These are phyloP conservation scores for Aspergillus egyptiacus DNA, from an alignment of 495 filamentous ascomycete genomes.

Conservation along the genomic window DNA sequence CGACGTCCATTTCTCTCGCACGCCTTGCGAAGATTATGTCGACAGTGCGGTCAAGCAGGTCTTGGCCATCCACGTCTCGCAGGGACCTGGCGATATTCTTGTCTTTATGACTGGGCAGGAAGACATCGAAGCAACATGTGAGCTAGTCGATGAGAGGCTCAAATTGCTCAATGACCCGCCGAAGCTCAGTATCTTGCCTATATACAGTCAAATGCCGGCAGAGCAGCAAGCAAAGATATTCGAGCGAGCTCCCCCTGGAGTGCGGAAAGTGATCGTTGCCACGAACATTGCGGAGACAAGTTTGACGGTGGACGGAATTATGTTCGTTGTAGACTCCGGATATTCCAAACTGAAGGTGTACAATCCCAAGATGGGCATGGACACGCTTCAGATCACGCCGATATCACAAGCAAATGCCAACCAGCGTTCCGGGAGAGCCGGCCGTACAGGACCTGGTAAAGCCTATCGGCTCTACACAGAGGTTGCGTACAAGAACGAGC, in stretches of 20 bases:
- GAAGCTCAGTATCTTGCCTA: conserved; percentile 89
- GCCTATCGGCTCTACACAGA: conserved; percentile 94
- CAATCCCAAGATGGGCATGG: conserved; percentile 98
- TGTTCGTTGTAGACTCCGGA: conserved; percentile 96
- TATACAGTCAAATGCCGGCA: conserved; percentile 99
- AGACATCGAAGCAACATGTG: conserved; percentile 96
- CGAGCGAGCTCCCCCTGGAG: conserved; percentile 80
- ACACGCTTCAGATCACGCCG: conserved; percentile 95
- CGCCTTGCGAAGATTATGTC: conserved; percentile 96
- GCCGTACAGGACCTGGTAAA: conserved; percentile 92
- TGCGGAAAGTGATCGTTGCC: conserved; percentile 95
- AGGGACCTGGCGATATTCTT: conserved; percentile 86
- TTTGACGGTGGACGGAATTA: conserved; percentile 97
- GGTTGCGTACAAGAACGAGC: conserved; percentile 88
- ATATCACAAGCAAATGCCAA: conserved; percentile 95
- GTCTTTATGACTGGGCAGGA: conserved; percentile 99
- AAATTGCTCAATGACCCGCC: conserved; percentile 90
- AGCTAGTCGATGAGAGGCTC: conserved; percentile 83
- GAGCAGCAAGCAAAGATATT: conserved; percentile 98
- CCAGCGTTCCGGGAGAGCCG: conserved; percentile 89
- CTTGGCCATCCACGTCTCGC: conserved; percentile 93
- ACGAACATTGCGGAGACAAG: conserved; percentile 99
- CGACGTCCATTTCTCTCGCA: conserved; percentile 90
- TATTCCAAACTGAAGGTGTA: conserved; percentile 98
- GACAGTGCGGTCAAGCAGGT: conserved; percentile 96